Evolutionary conservation across 768 basidiomycete species (phyloP).

Genomic region (Tulasnella sp.): DNA sequence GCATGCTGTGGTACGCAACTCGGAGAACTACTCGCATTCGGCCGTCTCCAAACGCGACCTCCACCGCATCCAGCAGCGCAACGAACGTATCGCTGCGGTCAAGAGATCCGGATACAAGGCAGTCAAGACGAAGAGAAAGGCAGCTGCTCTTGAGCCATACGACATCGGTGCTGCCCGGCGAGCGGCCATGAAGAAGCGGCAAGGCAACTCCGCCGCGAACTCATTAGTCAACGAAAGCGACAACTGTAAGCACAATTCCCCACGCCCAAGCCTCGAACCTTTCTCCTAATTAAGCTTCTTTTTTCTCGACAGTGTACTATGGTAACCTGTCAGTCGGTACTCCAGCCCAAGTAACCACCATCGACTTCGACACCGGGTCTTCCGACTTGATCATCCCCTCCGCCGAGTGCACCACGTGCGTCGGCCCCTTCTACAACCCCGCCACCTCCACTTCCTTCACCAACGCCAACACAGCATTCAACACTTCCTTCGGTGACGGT

Average conservation of each 20-base stretch:
- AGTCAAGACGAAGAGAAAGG: neutral
- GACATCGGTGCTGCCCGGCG: neutral
- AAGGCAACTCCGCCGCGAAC: neutral
- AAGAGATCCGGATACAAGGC: neutral
- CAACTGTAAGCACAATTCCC: neutral
- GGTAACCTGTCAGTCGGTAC: slow-evolving; percentile 2
- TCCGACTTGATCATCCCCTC: neutral
- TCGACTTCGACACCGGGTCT: slow-evolving; percentile 22
- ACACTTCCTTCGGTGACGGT: neutral
- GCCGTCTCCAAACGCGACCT: neutral
- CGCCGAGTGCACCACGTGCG: neutral
- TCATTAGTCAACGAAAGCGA: neutral
- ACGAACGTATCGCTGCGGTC: neutral
- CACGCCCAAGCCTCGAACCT: neutral
- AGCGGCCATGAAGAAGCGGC: neutral
- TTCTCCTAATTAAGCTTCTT: neutral
- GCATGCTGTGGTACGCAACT: neutral
- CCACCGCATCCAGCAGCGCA: neutral
- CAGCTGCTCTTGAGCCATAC: neutral
- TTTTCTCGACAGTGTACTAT: neutral
- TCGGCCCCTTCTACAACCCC: neutral
- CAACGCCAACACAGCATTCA: neutral
- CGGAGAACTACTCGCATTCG: neutral
- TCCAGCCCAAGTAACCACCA: slow-evolving; percentile 2
- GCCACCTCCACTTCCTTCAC: neutral